Evolutionary conservation across 1,139 yeast species (phyloP), one percentile per base, ranked within the genome.

Genomic region (Saccharomyces hybrid): DNA sequence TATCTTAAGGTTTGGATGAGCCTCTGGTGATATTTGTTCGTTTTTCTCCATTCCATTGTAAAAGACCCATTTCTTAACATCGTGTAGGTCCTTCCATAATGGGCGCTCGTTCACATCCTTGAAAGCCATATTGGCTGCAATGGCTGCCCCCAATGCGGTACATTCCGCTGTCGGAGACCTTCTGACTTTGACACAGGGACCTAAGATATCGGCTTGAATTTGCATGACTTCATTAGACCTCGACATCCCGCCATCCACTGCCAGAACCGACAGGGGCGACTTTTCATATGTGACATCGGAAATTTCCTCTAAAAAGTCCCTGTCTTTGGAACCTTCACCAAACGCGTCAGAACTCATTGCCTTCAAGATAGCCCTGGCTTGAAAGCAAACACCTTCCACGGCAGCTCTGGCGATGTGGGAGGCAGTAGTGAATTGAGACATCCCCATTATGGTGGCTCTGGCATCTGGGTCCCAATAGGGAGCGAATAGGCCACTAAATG

Each of bases 391-490:
- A 60, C 97, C 97, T 71, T 91, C 97, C 57, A 91, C 79, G 4
- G 97, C 96, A 4, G 97, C 97, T 62, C 97, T 81, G 13, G 95
- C 95, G 66, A 91, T 83, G 72, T 91, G 97, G 47, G 90, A 82
- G 34, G 95, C 84, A 16, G 87, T 80, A 38, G 97, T 86, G 73
- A 83, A 89, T 69, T 89, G 96, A 5, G 97, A 88, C 78, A 91
- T 81, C 50, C 98, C 98, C 69, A 89, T 84, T 53, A 91, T 87
- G 48, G 97, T 85, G 56, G 97, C 98, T 65, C 96, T 82, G 8
- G 97, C 91, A 52, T 88, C 89, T 19, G 95, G 81, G 66, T 88
- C 89, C 98, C 98, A 91, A 75, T 91, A 90, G 23, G 98, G 98
- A 3, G 97, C 96, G 71, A 88, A 91, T 57, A 91, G 77, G 8